Base-by-base conservation (phyloP, 1,139 yeast genomes). In the Lodderomyces margitis region DNA sequence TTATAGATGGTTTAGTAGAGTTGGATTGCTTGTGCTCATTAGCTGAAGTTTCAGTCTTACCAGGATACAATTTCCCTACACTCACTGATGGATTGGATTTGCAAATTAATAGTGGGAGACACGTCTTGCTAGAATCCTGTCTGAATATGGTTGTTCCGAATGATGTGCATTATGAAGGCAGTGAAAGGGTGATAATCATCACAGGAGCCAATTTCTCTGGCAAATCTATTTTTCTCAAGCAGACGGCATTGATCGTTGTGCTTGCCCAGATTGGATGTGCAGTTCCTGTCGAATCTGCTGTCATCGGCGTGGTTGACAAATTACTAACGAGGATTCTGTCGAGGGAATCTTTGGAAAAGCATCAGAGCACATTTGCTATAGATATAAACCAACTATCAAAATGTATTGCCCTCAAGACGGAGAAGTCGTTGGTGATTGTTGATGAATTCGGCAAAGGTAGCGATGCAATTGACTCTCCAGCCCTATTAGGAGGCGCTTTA, bases 371-470 rank as follows among this genome's bases (percentile, higher is more conserved):
- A 0, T 75, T 76, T 46, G 62, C 71, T 48, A 59, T 64, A 16
- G 81, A 75, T 46, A 56, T 70, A 38, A 62, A 62, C 35, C 78
- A 74, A 49, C 61, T 74, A 51, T 59, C 73, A n/a, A 64, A 66
- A 40, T 66, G 70, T 21, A 43, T 73, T 16, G 49, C 61, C 2
- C 46, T 68, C 41, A 56, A 61, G 30, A 66, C 75, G 0, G 52
- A 56, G 0, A 59, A 51, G 36, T 70, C 76, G 6, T 47, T 75
- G 17, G 42, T 75, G 2, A 49, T 75, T 6, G 59, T 75, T 17
- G 80, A 75, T 54, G 81, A 76, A 47, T 74, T 72, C 56, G 81
- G 80, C 0, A 70, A 74, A 40, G 81, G 80, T 0, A 75, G 78
- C 1, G 76, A 70, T 51, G 49, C 62, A 1, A 46, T 60, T 24